Evolutionary conservation across 768 basidiomycete species (phyloP), one percentile per base, ranked within the genome.

Genomic region (Pleurotus djamor): DNA sequence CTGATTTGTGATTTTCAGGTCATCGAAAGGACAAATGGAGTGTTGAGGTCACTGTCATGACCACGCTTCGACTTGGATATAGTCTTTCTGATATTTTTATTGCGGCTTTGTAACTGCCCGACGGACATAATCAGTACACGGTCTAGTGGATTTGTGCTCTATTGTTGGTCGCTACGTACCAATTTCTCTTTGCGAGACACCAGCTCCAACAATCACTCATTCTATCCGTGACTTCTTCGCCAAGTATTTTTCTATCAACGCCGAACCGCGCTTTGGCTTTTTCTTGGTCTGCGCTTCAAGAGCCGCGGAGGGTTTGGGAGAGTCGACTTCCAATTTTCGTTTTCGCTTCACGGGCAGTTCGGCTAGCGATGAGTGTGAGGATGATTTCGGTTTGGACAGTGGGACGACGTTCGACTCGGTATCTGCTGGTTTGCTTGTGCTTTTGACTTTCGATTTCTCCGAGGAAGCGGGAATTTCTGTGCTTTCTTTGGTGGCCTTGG

Each of bases 1-100:
- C 49, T 13, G 60, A 58, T 36, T 45, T 37, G 5, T 3, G 38
- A 9, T 47, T 34, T 63, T 36, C 60, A 92, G 89, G 85, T 93
- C 43, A 81, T 92, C 57, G 72, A 79, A 65, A 77, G 76, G 77
- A 88, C 89, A 2, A 83, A 91, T 63, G 75, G 76, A 49, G 85
- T 87, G 16, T 67, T 91, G 59, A 84, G 81, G 69, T 82, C 82
- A 32, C 72, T 90, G 56, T 75, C 79, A 61, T 87, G 65, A 73
- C 63, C 50, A n/a, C 50, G 58, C 60, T 57, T 43, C 57, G 64
- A 51, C 36, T 59, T 59, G 48, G 55, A 47, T 7, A 54, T 55
- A 58, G 48, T 59, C 61, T 62, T 64, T 65, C 60, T 60, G 50
- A 52, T 65, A 54, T 47, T 33, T 52, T 61, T 32, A 44, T 36